phyloP scores from a whole-genome alignment of 768 basidiomycete genomes.

The Phylloporus arenicola region DNA sequence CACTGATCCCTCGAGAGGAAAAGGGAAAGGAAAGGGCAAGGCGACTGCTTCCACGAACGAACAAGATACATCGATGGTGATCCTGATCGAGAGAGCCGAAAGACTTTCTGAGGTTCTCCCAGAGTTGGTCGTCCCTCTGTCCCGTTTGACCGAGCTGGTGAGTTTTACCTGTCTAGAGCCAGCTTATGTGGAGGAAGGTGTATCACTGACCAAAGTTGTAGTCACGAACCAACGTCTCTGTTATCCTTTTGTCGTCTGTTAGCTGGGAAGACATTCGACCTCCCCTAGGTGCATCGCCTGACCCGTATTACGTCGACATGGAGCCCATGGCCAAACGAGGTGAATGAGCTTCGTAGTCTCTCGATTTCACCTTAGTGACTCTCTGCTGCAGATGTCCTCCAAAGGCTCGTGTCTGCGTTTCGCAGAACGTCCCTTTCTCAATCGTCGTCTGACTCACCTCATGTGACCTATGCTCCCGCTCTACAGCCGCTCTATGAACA shows the following conservation, averaged over 20 bases:
- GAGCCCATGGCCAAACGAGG: conserved; percentile 53
- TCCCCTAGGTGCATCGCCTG: conserved; percentile 59
- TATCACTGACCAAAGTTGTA: conserved; percentile 25
- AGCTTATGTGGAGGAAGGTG: background rate
- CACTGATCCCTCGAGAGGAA: conserved; percentile 10
- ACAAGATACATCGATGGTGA: conserved; percentile 39
- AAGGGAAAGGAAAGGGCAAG: conserved; percentile 32
- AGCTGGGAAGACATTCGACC: conserved; percentile 74
- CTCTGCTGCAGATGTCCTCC: conserved; percentile 26
- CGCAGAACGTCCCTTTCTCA: conserved; percentile 7
- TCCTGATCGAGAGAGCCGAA: conserved; percentile 66
- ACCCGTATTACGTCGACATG: conserved; percentile 65
- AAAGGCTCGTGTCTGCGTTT: conserved; percentile 39
- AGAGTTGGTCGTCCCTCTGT: conserved; percentile 63
- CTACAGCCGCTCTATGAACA: conserved; percentile 59
- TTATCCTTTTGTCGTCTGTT: conserved; percentile 58
- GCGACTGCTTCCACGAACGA: conserved; percentile 10
- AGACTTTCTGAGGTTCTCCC: conserved; percentile 56
- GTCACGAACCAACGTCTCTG: conserved; percentile 54
- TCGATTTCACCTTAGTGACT: background rate
- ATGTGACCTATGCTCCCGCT: conserved; percentile 46
- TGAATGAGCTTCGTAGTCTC: conserved; percentile 37
- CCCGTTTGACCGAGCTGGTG: conserved; percentile 69
- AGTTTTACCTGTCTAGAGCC: conserved; percentile 13
- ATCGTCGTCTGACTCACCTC: conserved; percentile 3